Conservation (phyloP, 179 eudicot species). For the Patellifolia procumbens region DNA sequence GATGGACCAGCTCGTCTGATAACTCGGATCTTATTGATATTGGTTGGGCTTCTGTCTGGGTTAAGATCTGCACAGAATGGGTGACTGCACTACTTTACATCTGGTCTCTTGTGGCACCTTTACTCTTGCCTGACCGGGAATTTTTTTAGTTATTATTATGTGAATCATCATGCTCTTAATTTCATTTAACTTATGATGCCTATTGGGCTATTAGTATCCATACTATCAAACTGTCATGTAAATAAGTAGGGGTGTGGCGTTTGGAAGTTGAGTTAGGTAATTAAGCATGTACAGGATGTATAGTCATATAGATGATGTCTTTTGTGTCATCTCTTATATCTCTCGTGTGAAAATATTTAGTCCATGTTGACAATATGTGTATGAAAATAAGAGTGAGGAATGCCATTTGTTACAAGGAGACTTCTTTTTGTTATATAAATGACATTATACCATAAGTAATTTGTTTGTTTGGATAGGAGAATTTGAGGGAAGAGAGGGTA, state of each 20-base stretch:
- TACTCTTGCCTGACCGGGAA: constrained; percentile 84
- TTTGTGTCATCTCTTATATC: neutral
- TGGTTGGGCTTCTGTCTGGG: constrained; percentile 99
- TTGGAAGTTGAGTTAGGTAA: neutral
- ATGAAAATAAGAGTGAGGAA: neutral
- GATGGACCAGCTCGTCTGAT: constrained; percentile 86
- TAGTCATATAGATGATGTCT: neutral
- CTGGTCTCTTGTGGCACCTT: constrained; percentile 91
- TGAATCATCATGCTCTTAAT: neutral
- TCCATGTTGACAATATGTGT: neutral
- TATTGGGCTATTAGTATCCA: constrained; percentile 1
- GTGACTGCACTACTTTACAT: constrained; percentile 83
- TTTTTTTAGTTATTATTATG: constrained; percentile 34
- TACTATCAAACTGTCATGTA: neutral
- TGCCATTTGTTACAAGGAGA: neutral
- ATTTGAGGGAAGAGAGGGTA: too few relatives aligned
- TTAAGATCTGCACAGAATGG: constrained; percentile 84
- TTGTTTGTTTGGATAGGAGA: too few relatives aligned
- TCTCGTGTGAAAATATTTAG: neutral
- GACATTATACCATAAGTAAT: too few relatives aligned
- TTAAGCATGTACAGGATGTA: constrained; percentile 17
- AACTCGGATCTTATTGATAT: constrained; percentile 80
- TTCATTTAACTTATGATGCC: constrained; percentile 11
- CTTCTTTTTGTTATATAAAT: too few relatives aligned
- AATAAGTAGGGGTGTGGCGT: neutral